phyloP scores from a whole-genome alignment of 2,329 filamentous ascomycete genomes.

The Hymenoscyphus repandus region DNA sequence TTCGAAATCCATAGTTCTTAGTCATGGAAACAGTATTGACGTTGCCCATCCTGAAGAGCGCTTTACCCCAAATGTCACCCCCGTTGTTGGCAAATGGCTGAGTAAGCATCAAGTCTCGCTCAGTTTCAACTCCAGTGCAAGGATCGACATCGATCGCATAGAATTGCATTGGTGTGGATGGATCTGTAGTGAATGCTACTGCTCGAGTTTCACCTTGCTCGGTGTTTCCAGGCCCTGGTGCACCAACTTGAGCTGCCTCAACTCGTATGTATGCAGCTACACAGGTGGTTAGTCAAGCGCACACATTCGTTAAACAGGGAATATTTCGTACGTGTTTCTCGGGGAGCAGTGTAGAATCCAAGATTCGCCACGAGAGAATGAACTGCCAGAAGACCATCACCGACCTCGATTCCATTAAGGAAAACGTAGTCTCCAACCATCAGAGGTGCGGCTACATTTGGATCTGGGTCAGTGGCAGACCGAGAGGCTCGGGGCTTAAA shows the following conservation, averaged over 20 bases:
- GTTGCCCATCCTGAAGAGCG: conserved; percentile 28
- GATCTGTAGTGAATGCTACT: conserved; percentile 32
- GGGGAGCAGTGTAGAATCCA: conserved; percentile 30
- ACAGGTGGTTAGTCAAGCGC: not conserved
- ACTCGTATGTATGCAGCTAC: conserved; percentile 35
- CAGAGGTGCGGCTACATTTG: conserved; percentile 37
- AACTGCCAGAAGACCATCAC: conserved; percentile 32
- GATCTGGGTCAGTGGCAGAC: conserved; percentile 28
- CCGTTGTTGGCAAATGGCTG: conserved; percentile 17
- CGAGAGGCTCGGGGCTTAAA: conserved; percentile 12
- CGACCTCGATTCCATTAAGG: conserved; percentile 33
- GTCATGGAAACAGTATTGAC: conserved; percentile 34
- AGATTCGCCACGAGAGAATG: conserved; percentile 36
- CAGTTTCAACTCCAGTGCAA: conserved; percentile 37
- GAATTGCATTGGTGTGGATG: conserved; percentile 32
- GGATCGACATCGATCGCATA: conserved; percentile 38
- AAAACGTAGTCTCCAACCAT: conserved; percentile 37
- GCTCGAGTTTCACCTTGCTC: conserved; percentile 34
- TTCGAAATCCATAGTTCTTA: conserved; percentile 32
- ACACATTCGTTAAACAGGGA: too few species aligned
- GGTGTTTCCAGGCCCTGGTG: conserved; percentile 31
- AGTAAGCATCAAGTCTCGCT: conserved; percentile 30
- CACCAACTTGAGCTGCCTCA: conserved; percentile 38
- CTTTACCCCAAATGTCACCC: conserved; percentile 36
- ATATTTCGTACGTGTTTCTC: conserved; percentile 19